Percentiles rank a stretch among this genome's conserved stretches.
Conservation (phyloP, 2,329 filamentous ascomycete species). For the Colletotrichum shisoi region DNA sequence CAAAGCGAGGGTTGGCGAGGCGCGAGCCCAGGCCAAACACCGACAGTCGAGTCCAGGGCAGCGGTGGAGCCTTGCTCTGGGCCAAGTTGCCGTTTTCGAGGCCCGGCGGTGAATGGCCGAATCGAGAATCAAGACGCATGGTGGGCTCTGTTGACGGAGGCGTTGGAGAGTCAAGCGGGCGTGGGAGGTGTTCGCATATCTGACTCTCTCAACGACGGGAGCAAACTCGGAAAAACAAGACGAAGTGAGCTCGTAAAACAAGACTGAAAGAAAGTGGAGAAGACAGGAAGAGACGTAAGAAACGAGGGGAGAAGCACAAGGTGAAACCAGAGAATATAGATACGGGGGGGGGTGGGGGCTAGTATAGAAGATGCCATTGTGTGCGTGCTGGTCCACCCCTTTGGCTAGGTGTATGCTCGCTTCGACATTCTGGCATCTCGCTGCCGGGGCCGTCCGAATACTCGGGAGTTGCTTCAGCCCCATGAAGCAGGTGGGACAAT, state of each 20-base stretch:
- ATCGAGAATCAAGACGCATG: slow-evolving; percentile 1
- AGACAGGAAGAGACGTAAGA: too few relatives aligned
- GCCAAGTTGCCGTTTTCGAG: not conserved
- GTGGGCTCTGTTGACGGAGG: not conserved
- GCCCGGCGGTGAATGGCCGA: not conserved
- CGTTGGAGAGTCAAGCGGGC: not conserved
- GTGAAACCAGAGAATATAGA: too few relatives aligned
- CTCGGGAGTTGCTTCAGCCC: not conserved
- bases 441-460: not conserved
- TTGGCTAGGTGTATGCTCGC: not conserved
- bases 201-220: not conserved
- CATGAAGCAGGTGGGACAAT: not conserved
- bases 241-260: not conserved
- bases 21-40: slow-evolving; percentile 10
- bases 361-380: not conserved
- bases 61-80: not conserved
- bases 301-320: too few relatives aligned
- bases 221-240: not conserved
- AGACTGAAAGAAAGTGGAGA: not conserved
- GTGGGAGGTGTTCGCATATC: not conserved
- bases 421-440: not conserved
- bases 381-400: not conserved
- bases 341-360: not conserved
- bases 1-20: slow-evolving; percentile 42
- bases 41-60: not conserved